Percentiles rank a stretch among this genome's conserved stretches.
Conservation (phyloP, 257 asterid genomes). For the Fraxinus quadrangulata region DNA sequence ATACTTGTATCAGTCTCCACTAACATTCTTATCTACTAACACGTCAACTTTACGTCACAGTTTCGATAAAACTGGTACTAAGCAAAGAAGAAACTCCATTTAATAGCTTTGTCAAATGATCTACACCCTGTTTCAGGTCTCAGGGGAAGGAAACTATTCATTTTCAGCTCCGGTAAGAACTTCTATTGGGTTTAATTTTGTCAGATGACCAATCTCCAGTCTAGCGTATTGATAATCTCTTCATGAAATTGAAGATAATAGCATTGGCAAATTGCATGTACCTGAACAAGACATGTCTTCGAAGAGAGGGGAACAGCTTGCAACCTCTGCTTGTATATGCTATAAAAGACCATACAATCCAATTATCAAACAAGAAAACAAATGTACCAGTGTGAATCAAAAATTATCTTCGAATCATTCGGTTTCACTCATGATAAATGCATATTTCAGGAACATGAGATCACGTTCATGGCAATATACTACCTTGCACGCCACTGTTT, state of each 20-base stretch:
- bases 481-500: constrained; percentile 58
- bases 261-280: constrained; percentile 8
- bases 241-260: background rate
- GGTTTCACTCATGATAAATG: background rate
- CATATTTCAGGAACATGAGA: background rate
- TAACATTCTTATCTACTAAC: background rate
- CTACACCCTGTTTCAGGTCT: background rate
- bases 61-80: background rate
- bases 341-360: constrained; percentile 27
- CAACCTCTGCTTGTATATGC: constrained; percentile 47
- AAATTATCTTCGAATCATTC: background rate
- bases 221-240: background rate
- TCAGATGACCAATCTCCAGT: background rate
- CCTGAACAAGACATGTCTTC: constrained; percentile 38
- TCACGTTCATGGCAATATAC: background rate
- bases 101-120: background rate
- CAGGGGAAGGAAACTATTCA: background rate
- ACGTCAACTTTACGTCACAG: background rate
- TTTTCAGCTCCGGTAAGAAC: background rate
- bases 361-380: background rate
- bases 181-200: background rate
- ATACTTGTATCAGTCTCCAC: background rate
- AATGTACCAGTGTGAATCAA: background rate
- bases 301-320: constrained; percentile 44
- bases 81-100: background rate